These are phyloP conservation scores for Melaleuca alternifolia DNA, from an alignment of 345 rosid genomes.

Conservation along the genomic window DNA sequence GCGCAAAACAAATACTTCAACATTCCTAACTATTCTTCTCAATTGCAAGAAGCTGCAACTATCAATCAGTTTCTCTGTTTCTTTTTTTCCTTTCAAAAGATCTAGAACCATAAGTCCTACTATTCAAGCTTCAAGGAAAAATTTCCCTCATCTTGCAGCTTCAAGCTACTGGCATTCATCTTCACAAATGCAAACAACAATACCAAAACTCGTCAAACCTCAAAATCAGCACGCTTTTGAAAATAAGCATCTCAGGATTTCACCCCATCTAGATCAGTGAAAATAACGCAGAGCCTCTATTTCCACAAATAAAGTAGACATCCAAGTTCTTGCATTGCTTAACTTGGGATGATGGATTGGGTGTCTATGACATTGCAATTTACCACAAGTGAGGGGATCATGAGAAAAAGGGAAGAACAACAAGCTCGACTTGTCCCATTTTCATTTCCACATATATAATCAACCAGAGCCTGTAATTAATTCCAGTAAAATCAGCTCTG, in stretches of 20 bases:
- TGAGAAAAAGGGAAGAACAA: neutral
- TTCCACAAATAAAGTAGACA: neutral
- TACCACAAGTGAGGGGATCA: neutral
- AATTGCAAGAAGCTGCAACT: neutral
- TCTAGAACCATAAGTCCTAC: neutral
- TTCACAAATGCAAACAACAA: neutral
- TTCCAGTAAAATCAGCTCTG: neutral
- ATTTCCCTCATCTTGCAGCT: neutral
- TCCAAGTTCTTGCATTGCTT: neutral
- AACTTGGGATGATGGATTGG: neutral
- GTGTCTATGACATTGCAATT: neutral
- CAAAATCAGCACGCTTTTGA: neutral
- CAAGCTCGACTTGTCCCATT: neutral
- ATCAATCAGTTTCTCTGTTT: neutral
- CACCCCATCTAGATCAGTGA: neutral
- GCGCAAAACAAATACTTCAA: neutral
- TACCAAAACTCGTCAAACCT: neutral
- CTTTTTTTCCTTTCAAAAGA: neutral
- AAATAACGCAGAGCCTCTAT: neutral
- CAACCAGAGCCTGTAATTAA: rapidly evolving
- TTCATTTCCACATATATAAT: neutral
- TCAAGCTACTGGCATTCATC: neutral
- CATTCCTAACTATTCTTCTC: neutral
- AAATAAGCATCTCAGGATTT: neutral
- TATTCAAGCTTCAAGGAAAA: neutral